phyloP scores from a whole-genome alignment of 2,329 filamentous ascomycete species.

The Ophiostoma australiae region DNA sequence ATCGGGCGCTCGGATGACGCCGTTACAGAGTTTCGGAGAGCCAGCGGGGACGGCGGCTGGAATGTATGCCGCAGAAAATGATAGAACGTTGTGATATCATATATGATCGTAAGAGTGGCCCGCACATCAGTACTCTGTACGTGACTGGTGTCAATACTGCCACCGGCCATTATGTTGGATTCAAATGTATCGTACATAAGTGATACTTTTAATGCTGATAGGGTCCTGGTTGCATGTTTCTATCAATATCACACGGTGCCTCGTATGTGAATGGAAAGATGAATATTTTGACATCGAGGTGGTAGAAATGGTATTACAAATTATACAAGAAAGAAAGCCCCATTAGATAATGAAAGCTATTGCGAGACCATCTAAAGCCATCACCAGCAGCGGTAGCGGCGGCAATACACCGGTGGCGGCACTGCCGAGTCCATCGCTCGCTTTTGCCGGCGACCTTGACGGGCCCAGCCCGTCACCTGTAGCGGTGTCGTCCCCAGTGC shows the following conservation, averaged over 20 bases:
- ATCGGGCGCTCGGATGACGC: conserved; percentile 19
- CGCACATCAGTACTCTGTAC: neutral
- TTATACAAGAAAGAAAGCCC: neutral
- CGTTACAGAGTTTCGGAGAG: neutral
- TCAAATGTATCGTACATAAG: neutral
- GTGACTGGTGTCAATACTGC: neutral
- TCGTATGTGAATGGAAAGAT: neutral
- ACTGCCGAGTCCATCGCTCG: conserved; percentile 27
- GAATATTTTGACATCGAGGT: neutral
- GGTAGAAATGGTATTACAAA: neutral
- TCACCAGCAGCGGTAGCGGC: too few species aligned
- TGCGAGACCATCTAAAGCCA: neutral
- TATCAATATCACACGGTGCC: neutral
- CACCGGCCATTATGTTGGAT: neutral
- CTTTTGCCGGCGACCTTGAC: conserved; percentile 30
- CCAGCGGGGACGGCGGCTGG: neutral
- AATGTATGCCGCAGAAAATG: neutral
- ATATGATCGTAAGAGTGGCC: neutral
- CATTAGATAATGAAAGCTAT: neutral
- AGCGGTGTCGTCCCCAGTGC: conserved; percentile 24
- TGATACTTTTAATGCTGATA: neutral
- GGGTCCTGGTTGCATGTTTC: neutral
- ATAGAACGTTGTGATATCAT: neutral
- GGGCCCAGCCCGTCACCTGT: conserved; percentile 24
- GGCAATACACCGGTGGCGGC: neutral